Conservation (phyloP, 352 stramenopile species). For the Thalassiosira allenii region DNA sequence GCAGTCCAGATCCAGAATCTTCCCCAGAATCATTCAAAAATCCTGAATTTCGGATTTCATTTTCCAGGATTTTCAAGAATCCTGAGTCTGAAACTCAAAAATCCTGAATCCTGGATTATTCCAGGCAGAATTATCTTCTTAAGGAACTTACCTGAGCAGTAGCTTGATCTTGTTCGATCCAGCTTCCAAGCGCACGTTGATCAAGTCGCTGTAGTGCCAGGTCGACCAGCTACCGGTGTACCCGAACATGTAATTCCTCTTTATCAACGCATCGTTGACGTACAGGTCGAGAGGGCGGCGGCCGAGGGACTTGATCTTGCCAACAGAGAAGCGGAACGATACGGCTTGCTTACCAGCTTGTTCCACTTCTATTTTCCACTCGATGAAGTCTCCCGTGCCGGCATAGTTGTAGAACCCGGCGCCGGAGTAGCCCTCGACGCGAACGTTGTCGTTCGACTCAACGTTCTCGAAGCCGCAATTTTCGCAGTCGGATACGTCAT, state of each 20-base stretch:
- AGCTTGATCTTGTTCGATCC: constrained; percentile 62
- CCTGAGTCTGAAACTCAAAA: too few relatives aligned
- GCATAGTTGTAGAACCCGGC: constrained; percentile 45
- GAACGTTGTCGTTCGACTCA: not conserved
- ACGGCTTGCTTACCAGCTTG: constrained; percentile 40
- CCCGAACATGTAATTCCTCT: constrained; percentile 31
- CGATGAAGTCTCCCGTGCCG: constrained; percentile 34
- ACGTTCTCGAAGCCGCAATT: not conserved
- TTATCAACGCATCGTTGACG: constrained; percentile 41
- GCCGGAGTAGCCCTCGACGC: constrained; percentile 36
- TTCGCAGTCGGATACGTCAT: not conserved
- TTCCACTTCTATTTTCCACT: constrained; percentile 40
- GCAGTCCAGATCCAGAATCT: too few relatives aligned
- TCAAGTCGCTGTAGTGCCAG: constrained; percentile 57
- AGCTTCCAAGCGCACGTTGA: constrained; percentile 35
- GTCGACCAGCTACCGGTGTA: constrained; percentile 38
- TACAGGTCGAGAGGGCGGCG: constrained; percentile 35
- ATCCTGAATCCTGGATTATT: too few relatives aligned
- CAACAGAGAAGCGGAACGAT: constrained; percentile 51
- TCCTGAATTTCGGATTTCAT: too few relatives aligned
- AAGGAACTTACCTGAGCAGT: too few relatives aligned
- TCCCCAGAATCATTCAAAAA: too few relatives aligned
- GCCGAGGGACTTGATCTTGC: constrained; percentile 24
- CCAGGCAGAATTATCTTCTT: too few relatives aligned
- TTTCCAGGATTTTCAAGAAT: constrained; percentile 30